phyloP scores from a whole-genome alignment of 192 early-diverging fungal species.

The Martensiomyces pterosporus region DNA sequence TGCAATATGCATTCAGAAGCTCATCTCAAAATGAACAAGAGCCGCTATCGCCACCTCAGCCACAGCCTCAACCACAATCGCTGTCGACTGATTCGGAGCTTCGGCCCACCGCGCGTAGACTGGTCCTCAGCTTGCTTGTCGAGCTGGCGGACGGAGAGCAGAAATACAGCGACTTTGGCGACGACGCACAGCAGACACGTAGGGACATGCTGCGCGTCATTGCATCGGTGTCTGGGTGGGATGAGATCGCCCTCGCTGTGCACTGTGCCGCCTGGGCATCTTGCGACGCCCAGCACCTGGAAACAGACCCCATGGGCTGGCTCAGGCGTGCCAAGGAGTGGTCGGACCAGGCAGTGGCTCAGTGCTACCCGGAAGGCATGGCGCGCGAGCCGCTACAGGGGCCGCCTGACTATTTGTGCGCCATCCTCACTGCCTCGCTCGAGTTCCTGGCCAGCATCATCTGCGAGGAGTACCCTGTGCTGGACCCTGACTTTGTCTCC shows the following conservation, averaged over 20 bases:
- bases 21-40: no score
- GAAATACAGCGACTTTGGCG: constrained; percentile 11
- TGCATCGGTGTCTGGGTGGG: constrained; percentile 18
- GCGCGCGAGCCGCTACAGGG: constrained; percentile 5
- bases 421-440: constrained; percentile 24
- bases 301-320: constrained; percentile 14
- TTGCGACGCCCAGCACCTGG: constrained; percentile 14
- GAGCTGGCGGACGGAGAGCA: constrained; percentile 15
- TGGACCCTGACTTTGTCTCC: constrained; percentile 18
- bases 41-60: background rate
- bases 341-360: constrained; percentile 15
- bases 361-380: constrained; percentile 21
- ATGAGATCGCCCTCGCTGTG: constrained; percentile 24
- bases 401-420: constrained; percentile 1
- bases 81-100: background rate
- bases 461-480: constrained; percentile 33
- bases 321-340: constrained; percentile 21
- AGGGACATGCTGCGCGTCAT: constrained; percentile 24
- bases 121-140: constrained; percentile 21
- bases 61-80: no score
- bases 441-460: constrained; percentile 28
- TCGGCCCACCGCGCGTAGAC: constrained; percentile 8
- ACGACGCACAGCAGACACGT: constrained; percentile 10
- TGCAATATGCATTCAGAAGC: constrained; percentile 26
- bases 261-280: constrained; percentile 35